Conservation (phyloP, 2,329 filamentous ascomycete species). For the Aspergillus ibericus region DNA sequence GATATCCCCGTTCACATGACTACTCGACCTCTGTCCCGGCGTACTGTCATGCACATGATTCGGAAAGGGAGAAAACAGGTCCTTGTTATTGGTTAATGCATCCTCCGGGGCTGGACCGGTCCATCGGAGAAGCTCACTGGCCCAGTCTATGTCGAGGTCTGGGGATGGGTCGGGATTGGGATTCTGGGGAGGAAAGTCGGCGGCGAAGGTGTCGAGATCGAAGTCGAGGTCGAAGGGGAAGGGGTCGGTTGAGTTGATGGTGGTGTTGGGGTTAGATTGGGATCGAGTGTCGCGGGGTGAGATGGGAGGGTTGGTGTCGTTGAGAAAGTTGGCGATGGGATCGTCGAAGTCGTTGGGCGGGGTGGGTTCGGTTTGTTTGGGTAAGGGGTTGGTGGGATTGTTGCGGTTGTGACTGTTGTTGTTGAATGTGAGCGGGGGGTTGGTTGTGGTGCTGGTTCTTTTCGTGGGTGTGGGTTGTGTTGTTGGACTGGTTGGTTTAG, state of each 20-base stretch:
- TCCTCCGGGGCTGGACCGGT: conserved; percentile 18
- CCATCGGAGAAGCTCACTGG: conserved; percentile 30
- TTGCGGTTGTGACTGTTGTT: conserved; percentile 8
- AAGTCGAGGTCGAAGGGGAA: conserved; percentile 16
- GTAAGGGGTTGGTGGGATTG: background rate
- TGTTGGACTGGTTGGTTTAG: background rate
- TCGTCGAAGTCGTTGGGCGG: conserved; percentile 28
- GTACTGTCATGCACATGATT: conserved; percentile 8
- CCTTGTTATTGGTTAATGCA: background rate
- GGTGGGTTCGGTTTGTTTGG: conserved; percentile 17
- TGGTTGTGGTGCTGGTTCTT: background rate
- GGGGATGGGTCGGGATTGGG: conserved; percentile 9
- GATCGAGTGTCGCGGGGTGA: background rate
- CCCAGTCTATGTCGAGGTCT: conserved; percentile 30
- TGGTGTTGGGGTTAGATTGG: conserved; percentile 5
- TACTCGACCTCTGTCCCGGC: background rate
- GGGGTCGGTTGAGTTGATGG: conserved; percentile 20
- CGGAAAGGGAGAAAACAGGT: background rate
- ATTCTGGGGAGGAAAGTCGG: conserved; percentile 14
- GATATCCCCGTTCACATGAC: conserved; percentile 23
- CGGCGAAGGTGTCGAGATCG: conserved; percentile 27
- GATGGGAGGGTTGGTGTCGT: conserved; percentile 5
- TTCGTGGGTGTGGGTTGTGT: background rate
- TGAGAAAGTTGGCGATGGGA: conserved; percentile 15
- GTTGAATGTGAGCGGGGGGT: background rate